Evolutionary conservation across 2,329 filamentous ascomycete species (phyloP).

Genomic region (Remersonia thermophila): DNA sequence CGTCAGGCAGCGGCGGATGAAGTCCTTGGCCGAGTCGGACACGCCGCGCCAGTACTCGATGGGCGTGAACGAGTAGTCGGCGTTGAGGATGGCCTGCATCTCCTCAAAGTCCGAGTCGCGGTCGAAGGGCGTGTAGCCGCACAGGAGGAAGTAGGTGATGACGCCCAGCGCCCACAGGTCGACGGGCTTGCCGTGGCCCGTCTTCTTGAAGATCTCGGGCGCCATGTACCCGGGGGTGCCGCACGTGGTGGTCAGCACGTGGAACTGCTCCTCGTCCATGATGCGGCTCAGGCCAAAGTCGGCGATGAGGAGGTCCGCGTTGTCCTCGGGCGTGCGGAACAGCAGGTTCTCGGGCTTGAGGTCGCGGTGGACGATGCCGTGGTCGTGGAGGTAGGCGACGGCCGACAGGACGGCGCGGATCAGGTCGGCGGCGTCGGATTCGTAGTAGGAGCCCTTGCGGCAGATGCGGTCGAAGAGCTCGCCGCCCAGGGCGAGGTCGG

Average conservation of each 20-base stretch:
- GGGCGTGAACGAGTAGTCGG: slow-evolving; percentile 92
- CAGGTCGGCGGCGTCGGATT: slow-evolving; percentile 89
- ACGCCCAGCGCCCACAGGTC: slow-evolving; percentile 98
- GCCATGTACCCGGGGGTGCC: slow-evolving; percentile 99
- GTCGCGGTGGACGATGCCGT: slow-evolving; percentile 96
- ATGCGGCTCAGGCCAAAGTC: slow-evolving; percentile 93
- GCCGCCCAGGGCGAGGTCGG: slow-evolving; percentile 87
- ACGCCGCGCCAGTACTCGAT: slow-evolving; percentile 95
- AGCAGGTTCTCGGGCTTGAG: slow-evolving; percentile 95
- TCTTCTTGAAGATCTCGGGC: slow-evolving; percentile 98
- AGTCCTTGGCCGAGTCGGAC: slow-evolving; percentile 73
- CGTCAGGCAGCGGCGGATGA: slow-evolving; percentile 84
- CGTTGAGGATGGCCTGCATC: slow-evolving; percentile 96
- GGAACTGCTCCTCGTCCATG: slow-evolving; percentile 98
- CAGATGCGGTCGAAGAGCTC: slow-evolving; percentile 98
- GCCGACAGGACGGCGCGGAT: slow-evolving; percentile 91
- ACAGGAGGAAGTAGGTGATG: slow-evolving; percentile 96
- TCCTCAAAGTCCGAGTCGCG: slow-evolving; percentile 95
- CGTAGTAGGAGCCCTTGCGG: slow-evolving; percentile 96
- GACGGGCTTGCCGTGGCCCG: slow-evolving; percentile 92
- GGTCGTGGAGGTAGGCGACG: slow-evolving; percentile 97
- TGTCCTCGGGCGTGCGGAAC: slow-evolving; percentile 94
- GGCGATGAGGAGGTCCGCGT: slow-evolving; percentile 90
- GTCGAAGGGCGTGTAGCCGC: slow-evolving; percentile 96
- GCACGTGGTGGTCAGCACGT: slow-evolving; percentile 93